Evolutionary conservation across 2,329 filamentous ascomycete species (phyloP), one percentile per base, ranked within the genome.

Genomic region (Monascus ruber): DNA sequence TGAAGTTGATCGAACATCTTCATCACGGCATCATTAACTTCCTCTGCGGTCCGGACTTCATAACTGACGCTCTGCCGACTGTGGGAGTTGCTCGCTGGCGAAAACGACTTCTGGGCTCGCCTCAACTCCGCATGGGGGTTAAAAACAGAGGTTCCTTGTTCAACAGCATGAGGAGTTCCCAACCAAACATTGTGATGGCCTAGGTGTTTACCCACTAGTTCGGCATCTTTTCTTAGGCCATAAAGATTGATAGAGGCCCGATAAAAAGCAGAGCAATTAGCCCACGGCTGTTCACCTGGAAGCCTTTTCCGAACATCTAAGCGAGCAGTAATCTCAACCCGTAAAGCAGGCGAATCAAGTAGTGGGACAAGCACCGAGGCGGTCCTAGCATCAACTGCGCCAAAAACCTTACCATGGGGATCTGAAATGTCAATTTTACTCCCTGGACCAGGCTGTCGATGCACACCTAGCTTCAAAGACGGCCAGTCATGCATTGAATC

Each of bases 1-100:
- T 80, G 76, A 31, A 95, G 75, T 5, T 81, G 82, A 63, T 95
- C 87, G 52, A 98, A 94, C 56, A 96, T 85, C 33, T 78, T 79
- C 59, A 85, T 76, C 24, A 94, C 83, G 41, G 94, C 87, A 46
- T 78, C 80, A 6, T 83, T 81, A 42, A 94, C 82, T 61, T 96
- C 87, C 51, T 96, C 89, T 0, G 81, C 79, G 0, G 85, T 89
- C 27, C 85, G 76, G 35, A 65, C 61, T 38, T 68, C 66, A 26
- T 61, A 62, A 31, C 57, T 55, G 35, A 59, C 47, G 5, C 38
- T 40, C 1, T 49, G 33, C 9, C 58, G 53, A 27, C 49, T 50
- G 36, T 54, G 48, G 5, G 49, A 39, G 27, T 48, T 42, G 28
- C 47, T 51, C 32, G 47, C 47, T 10, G 54, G 42, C 35, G 45